Conservation (phyloP, 345 rosid genomes). For the Mercurialis annua region DNA sequence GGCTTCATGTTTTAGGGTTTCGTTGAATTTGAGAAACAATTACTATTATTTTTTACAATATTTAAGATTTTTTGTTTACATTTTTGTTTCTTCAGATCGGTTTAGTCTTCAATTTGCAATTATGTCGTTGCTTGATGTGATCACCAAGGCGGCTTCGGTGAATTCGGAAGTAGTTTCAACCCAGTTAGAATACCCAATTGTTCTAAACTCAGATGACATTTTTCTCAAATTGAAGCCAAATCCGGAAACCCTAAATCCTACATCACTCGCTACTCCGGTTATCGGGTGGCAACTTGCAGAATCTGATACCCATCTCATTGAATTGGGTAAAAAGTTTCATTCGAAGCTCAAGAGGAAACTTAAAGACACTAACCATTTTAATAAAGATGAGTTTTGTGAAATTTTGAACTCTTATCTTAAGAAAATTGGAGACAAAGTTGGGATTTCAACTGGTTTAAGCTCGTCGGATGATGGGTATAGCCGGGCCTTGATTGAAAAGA, state of each 20-base stretch:
- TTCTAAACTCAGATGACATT: conserved; percentile 49
- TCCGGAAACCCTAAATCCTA: conserved; percentile 38
- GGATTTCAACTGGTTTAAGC: conserved; percentile 30
- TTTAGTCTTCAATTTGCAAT: conserved; percentile 17
- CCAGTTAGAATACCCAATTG: conserved; percentile 49
- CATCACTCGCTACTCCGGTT: conserved; percentile 50
- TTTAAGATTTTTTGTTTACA: too few relatives aligned
- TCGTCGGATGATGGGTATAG: conserved; percentile 24
- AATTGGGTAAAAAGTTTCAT: conserved; percentile 41
- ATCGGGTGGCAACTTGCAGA: conserved; percentile 56
- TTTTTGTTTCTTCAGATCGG: conserved; percentile 32
- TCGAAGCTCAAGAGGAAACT: conserved; percentile 55
- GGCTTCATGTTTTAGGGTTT: too few relatives aligned
- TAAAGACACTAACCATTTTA: conserved; percentile 50
- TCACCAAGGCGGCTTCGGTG: conserved; percentile 53
- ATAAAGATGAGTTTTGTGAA: conserved; percentile 38
- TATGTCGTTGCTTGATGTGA: conserved; percentile 68
- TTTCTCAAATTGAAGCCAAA: conserved; percentile 60
- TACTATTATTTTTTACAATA: too few relatives aligned
- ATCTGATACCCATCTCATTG: conserved; percentile 48
- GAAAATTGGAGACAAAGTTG: conserved; percentile 39
- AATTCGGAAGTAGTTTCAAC: conserved; percentile 26
- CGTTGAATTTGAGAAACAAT: too few relatives aligned
- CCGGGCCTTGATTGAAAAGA: conserved; percentile 42
- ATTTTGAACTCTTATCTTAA: conserved; percentile 56